Conservation (phyloP, 768 basidiomycete genomes). For the Filobasidium floriforme region DNA sequence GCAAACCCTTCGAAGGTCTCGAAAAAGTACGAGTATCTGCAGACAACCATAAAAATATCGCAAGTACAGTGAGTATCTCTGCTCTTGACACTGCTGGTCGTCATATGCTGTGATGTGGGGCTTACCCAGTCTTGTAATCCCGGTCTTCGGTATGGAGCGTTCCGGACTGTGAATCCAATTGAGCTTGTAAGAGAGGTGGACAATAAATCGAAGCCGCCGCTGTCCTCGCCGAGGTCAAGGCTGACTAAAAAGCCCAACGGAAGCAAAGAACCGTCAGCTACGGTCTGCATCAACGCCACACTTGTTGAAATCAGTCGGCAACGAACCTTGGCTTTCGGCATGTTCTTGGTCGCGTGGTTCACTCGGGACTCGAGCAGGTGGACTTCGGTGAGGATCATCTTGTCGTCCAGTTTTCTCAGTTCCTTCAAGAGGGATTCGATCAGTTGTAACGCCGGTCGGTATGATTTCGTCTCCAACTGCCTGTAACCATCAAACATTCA, state of each 20-base stretch:
- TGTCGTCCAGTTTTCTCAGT: slow-evolving; percentile 88
- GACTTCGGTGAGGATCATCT: slow-evolving; percentile 94
- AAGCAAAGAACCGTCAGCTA: background rate
- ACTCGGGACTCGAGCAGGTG: slow-evolving; percentile 88
- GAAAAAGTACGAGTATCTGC: slow-evolving; percentile 82
- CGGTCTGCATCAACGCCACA: background rate
- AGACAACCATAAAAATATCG: background rate
- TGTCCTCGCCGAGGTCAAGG: slow-evolving; percentile 80
- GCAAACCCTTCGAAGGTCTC: slow-evolving; percentile 89
- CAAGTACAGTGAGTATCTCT: too few relatives aligned
- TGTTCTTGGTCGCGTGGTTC: slow-evolving; percentile 78
- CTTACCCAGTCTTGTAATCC: slow-evolving; percentile 79
- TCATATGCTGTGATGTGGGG: background rate
- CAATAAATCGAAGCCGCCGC: slow-evolving; percentile 96
- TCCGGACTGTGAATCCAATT: slow-evolving; percentile 61
- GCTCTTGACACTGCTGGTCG: too few relatives aligned
- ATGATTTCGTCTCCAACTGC: slow-evolving; percentile 62
- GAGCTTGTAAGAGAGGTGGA: slow-evolving; percentile 59
- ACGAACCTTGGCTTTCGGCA: slow-evolving; percentile 77
- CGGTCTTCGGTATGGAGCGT: slow-evolving; percentile 93
- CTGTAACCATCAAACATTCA: slow-evolving; percentile 21
- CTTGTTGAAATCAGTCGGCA: background rate
- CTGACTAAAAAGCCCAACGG: slow-evolving; percentile 52
- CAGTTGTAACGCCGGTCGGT: slow-evolving; percentile 66
- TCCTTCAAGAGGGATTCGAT: slow-evolving; percentile 86